Percentiles rank a stretch among this genome's conserved stretches.
Conservation (phyloP, 176 grass and related monocot genomes). For the Rhynchospora breviuscula region DNA sequence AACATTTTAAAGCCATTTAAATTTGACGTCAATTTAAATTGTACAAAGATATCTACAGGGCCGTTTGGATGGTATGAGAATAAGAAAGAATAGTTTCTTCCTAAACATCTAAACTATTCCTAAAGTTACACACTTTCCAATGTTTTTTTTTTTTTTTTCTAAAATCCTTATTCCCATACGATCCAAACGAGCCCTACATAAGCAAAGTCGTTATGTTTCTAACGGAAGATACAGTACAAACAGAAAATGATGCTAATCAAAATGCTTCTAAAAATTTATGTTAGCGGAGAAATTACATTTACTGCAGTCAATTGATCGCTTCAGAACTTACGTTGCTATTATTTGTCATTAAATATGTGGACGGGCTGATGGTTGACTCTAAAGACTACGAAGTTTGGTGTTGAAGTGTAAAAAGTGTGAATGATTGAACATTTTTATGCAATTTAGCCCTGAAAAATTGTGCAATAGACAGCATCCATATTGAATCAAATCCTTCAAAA, state of each 20-base stretch:
- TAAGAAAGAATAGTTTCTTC: too few species aligned
- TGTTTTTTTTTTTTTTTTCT: too few species aligned
- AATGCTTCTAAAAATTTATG: background rate
- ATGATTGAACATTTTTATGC: background rate
- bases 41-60: too few species aligned
- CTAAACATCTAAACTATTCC: too few species aligned
- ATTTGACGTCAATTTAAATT: too few species aligned
- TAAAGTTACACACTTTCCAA: too few species aligned
- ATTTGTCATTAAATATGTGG: background rate
- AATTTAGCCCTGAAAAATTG: background rate
- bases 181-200: too few species aligned
- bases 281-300: background rate
- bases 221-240: background rate
- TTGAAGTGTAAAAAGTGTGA: background rate
- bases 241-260: background rate
- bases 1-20: too few species aligned
- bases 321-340: background rate
- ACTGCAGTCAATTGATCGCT: background rate
- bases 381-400: background rate
- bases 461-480: background rate
- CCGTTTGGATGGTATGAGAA: too few species aligned
- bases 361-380: background rate
- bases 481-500: background rate
- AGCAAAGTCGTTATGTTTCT: too few species aligned
- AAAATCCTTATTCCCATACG: too few species aligned